phyloP scores from a whole-genome alignment of 306 rosid genomes.

The Inga laurina region DNA sequence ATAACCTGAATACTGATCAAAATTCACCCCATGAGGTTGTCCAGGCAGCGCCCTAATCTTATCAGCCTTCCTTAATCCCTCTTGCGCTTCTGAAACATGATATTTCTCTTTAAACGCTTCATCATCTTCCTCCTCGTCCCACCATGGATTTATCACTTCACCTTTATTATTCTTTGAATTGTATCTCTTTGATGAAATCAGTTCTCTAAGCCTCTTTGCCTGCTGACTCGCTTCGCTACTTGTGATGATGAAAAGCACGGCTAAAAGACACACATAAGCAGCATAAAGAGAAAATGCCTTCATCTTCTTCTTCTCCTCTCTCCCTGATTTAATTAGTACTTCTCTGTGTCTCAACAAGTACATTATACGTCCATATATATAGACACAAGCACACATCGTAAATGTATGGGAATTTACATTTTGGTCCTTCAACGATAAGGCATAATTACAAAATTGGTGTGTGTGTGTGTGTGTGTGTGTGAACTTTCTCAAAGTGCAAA shows the following conservation, averaged over 20 bases:
- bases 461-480: neutral
- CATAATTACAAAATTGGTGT: neutral
- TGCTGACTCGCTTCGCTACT: constrained; percentile 43
- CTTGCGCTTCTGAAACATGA: neutral
- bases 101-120: constrained; percentile 18
- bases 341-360: neutral
- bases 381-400: neutral
- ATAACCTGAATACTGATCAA: constrained; percentile 65
- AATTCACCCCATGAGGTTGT: constrained; percentile 55
- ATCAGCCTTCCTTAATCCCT: constrained; percentile 34
- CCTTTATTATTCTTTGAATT: constrained; percentile 2
- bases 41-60: constrained; percentile 61
- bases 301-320: constrained; percentile 32
- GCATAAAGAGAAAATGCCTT: constrained; percentile 20
- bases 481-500: neutral
- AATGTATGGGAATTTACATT: neutral
- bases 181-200: constrained; percentile 36
- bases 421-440: neutral
- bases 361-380: neutral
- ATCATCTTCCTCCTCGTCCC: neutral
- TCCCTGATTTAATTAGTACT: neutral
- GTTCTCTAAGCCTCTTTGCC: constrained; percentile 40
- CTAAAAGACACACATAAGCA: constrained; percentile 32
- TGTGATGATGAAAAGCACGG: constrained; percentile 7
- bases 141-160: constrained; percentile 27